Evolutionary conservation across 2,329 filamentous ascomycete genomes (phyloP), one percentile per base, ranked within the genome.

Genomic region (Harringtonia aguacate): DNA sequence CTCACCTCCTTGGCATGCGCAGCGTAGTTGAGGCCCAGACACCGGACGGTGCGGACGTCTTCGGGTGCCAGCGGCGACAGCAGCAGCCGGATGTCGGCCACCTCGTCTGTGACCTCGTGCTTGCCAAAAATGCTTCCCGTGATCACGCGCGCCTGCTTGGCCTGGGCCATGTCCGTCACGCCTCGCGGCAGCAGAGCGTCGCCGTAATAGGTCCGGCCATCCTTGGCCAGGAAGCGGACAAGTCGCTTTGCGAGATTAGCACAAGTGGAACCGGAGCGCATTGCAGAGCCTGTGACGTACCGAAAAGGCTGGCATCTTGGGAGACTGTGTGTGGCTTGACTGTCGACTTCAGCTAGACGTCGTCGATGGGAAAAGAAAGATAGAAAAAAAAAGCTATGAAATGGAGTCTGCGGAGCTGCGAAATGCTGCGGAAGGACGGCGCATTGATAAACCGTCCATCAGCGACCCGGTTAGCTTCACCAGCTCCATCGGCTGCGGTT

Each of bases 21-120:
- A 41, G 74, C 78, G 55, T 86, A 86, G 63, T 86, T 86, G 40
- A 86, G 64, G 1, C 81, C 81, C 13, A 86, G 58, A 51, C 81
- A 85, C 44, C 82, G 72, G 39, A 86, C 79, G 0, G 80, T 84
- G 54, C 68, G 70, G 45, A 83, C 73, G 46, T 84, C 73, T 41
- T 77, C 68, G 2, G 70, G 66, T 2, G 78, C 73, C 17, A 86
- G 64, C 1, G 83, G 82, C 3, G 78, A 64, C 14, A 86, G 68
- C n/a, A 86, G 66, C 38, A 67, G 59, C 31, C 67, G 64, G 48
- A 77, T 71, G 44, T 71, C 68, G 41, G 70, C 73, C 15, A 80
- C 62, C 46, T 79, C 67, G 47, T 82, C 73, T 12, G 79, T 84
- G 36, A 86, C 73, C 33, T 70, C 62, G 56, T 84, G 70, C 51